phyloP scores from a whole-genome alignment of 2,329 filamentous ascomycete species.

The Colletotrichum euphorbiae region DNA sequence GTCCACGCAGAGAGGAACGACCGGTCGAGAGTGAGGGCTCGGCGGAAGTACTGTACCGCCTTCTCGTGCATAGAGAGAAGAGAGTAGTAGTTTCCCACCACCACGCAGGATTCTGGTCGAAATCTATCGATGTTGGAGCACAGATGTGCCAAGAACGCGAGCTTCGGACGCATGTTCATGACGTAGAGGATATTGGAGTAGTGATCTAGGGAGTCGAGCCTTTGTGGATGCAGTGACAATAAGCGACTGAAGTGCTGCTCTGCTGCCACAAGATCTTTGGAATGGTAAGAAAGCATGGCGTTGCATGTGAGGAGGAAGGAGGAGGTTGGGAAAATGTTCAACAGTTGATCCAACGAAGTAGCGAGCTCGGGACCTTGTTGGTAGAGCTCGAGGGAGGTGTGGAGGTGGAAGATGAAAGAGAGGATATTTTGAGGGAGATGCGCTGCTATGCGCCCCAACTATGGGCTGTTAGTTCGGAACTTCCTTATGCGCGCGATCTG shows the following conservation, averaged over 20 bases:
- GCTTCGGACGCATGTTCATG: slow-evolving; percentile 85
- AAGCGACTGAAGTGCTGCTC: slow-evolving; percentile 80
- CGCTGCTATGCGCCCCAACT: slow-evolving; percentile 78
- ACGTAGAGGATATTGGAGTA: slow-evolving; percentile 99
- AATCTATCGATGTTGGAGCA: slow-evolving; percentile 95
- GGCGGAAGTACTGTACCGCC: slow-evolving; percentile 96
- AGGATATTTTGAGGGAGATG: slow-evolving; percentile 90
- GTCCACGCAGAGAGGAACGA: slow-evolving; percentile 97
- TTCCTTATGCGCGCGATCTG: background rate
- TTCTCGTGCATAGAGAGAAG: slow-evolving; percentile 96
- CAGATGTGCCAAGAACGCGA: slow-evolving; percentile 92
- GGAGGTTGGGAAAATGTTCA: slow-evolving; percentile 86
- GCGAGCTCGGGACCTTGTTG: slow-evolving; percentile 83
- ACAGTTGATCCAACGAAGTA: slow-evolving; percentile 79
- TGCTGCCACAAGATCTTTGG: slow-evolving; percentile 79
- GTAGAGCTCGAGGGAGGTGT: slow-evolving; percentile 91
- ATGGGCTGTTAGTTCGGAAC: slow-evolving; percentile 45
- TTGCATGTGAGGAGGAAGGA: slow-evolving; percentile 92
- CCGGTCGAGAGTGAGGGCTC: slow-evolving; percentile 89
- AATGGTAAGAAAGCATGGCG: slow-evolving; percentile 89
- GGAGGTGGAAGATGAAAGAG: slow-evolving; percentile 92
- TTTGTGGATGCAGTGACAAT: slow-evolving; percentile 77
- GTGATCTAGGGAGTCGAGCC: slow-evolving; percentile 91
- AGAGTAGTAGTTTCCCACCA: slow-evolving; percentile 97
- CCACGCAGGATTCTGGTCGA: slow-evolving; percentile 94